Evolutionary conservation across 1,284 basidiomycete genomes (phyloP).

Genomic region (Cerioporus squamosus): DNA sequence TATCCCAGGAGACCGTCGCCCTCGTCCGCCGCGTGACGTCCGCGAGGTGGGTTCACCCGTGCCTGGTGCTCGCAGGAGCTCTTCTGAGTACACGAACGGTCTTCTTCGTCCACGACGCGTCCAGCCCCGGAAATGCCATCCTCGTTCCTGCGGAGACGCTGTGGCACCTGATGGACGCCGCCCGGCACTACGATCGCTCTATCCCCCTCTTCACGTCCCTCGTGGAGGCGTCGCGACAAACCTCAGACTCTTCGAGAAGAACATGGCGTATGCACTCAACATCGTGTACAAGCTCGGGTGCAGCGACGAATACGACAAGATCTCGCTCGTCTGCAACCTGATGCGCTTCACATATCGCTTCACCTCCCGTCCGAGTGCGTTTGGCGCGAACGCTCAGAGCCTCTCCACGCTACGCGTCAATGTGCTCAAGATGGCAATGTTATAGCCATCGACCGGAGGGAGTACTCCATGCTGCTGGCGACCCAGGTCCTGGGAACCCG

Average conservation of each 20-base stretch:
- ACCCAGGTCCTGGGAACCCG: conserved; percentile 13
- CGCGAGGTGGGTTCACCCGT: conserved; percentile 20
- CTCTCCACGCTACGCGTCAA: conserved; percentile 1
- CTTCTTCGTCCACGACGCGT: conserved; percentile 15
- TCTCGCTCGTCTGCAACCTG: conserved; percentile 17
- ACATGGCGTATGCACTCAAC: conserved; percentile 16
- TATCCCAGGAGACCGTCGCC: background rate
- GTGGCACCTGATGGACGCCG: conserved; percentile 15
- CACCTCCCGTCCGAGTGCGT: conserved; percentile 10
- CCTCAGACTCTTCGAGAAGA: background rate
- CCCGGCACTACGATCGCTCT: conserved; percentile 7
- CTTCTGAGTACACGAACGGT: conserved; percentile 13
- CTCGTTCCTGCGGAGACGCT: conserved; percentile 4
- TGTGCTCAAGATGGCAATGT: conserved; percentile 23
- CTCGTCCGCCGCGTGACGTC: conserved; percentile 7
- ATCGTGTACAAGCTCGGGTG: conserved; percentile 19
- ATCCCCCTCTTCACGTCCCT: conserved; percentile 11
- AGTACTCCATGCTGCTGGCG: conserved; percentile 15
- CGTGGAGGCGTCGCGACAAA: conserved; percentile 9
- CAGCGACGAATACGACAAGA: conserved; percentile 22
- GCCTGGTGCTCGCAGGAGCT: conserved; percentile 25
- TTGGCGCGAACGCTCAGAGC: background rate
- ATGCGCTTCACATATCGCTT: conserved; percentile 15
- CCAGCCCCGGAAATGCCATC: background rate
- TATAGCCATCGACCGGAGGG: conserved; percentile 13